Percentiles rank a stretch among this genome's conserved stretches.
Conservation (phyloP, 2,329 filamentous ascomycete genomes). For the Beauveria sp. region DNA sequence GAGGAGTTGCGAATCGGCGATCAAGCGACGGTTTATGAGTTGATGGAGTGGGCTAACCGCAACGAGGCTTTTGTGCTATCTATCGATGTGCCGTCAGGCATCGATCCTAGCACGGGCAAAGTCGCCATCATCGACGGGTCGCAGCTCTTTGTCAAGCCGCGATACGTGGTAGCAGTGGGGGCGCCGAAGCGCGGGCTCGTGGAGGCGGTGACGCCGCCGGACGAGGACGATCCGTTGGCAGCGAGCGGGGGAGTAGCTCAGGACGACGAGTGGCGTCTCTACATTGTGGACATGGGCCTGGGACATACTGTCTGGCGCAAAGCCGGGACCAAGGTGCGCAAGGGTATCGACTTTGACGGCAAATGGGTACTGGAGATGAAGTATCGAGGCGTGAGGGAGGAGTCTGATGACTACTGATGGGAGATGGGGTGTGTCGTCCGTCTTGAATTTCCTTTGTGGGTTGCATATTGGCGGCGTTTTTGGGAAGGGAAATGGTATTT, state of each 20-base stretch:
- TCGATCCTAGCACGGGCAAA: slow-evolving; percentile 70
- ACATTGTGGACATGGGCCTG: slow-evolving; percentile 81
- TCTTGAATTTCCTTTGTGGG: slow-evolving; percentile 2
- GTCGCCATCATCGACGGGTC: slow-evolving; percentile 63
- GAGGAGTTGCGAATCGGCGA: slow-evolving; percentile 79
- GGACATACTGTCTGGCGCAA: slow-evolving; percentile 77
- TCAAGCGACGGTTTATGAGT: slow-evolving; percentile 75
- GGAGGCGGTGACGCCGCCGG: slow-evolving; percentile 57
- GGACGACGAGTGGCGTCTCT: slow-evolving; percentile 66
- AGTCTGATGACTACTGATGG: slow-evolving; percentile 17
- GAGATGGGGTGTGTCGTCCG: neutral
- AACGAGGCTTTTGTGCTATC: slow-evolving; percentile 75
- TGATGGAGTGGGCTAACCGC: slow-evolving; percentile 91
- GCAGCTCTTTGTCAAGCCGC: slow-evolving; percentile 70
- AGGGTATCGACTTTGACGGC: slow-evolving; percentile 81
- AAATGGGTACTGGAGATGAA: slow-evolving; percentile 74
- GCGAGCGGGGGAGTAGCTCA: slow-evolving; percentile 24
- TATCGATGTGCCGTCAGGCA: slow-evolving; percentile 84
- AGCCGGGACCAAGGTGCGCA: slow-evolving; percentile 69
- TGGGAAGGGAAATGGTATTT: neutral
- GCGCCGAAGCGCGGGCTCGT: slow-evolving; percentile 80
- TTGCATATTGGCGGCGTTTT: slow-evolving; percentile 7
- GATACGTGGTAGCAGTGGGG: slow-evolving; percentile 77
- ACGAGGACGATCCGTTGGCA: slow-evolving; percentile 31
- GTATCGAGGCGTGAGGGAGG: slow-evolving; percentile 32